Conservation (phyloP, 108 stramenopile species). For the Conticribra guillardii region DNA sequence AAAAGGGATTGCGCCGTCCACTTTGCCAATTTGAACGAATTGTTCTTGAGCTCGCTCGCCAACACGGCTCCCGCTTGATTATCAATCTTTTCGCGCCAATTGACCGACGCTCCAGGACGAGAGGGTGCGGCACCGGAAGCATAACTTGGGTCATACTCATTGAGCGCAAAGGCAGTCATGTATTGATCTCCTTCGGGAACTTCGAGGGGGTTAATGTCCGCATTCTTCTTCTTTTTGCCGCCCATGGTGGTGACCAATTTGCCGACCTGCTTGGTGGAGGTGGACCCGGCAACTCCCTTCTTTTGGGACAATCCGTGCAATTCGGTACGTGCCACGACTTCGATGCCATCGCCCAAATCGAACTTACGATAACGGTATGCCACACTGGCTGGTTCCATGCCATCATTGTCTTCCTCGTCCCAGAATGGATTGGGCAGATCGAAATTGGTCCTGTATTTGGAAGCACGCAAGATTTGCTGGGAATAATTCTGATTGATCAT, state of each 20-base stretch:
- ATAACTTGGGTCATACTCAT: slow-evolving; percentile 90
- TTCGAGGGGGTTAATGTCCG: slow-evolving; percentile 22
- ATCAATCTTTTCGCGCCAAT: slow-evolving; percentile 94
- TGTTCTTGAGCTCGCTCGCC: slow-evolving; percentile 98
- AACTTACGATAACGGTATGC: slow-evolving; percentile 98
- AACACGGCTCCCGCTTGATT: slow-evolving; percentile 93
- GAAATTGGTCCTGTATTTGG: slow-evolving; percentile 67
- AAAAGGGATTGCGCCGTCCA: slow-evolving; percentile 97
- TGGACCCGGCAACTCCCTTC: slow-evolving; percentile 13
- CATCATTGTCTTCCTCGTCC: slow-evolving; percentile 94
- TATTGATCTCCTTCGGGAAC: slow-evolving; percentile 61
- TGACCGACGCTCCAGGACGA: slow-evolving; percentile 36
- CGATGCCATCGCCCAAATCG: slow-evolving; percentile 74
- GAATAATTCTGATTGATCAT: slow-evolving; percentile 98
- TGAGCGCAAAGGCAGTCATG: slow-evolving; percentile 97
- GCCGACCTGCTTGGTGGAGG: slow-evolving; percentile 11
- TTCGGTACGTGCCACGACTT: slow-evolving; percentile 82
- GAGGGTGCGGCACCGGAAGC: slow-evolving; percentile 24
- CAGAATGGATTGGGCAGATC: slow-evolving; percentile 78
- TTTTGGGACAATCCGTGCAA: slow-evolving; percentile 83
- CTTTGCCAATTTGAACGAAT: slow-evolving; percentile 96
- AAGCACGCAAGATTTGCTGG: slow-evolving; percentile 92
- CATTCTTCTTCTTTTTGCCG: slow-evolving; percentile 44
- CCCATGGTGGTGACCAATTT: slow-evolving; percentile 11
- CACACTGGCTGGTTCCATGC: slow-evolving; percentile 93